Conservation (phyloP, 179 eudicot species). For the Patellifolia procumbens region DNA sequence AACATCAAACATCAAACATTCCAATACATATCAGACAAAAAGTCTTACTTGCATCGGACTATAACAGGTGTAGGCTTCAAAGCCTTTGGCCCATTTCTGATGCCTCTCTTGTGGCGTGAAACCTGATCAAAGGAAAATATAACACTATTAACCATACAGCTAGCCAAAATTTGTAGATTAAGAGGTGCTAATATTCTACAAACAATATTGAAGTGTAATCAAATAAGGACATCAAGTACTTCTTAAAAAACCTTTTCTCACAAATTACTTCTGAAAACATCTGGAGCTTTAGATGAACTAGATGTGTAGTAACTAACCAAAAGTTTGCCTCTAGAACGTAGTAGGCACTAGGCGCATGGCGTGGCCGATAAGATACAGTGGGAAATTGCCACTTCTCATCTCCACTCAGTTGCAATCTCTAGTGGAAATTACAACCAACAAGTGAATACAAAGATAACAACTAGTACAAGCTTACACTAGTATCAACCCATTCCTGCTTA, state of each 20-base stretch:
- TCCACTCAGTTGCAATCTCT: too few relatives aligned
- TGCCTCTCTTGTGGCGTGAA: constrained; percentile 69
- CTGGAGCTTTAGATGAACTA: not conserved
- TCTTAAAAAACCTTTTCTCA: not conserved
- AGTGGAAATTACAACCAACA: too few relatives aligned
- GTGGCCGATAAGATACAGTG: too few relatives aligned
- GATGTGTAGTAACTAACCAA: too few relatives aligned
- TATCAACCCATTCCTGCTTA: too few relatives aligned
- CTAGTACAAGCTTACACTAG: too few relatives aligned
- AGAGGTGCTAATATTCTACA: not conserved
- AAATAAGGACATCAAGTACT: not conserved
- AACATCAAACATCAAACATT: not conserved
- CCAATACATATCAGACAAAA: constrained; percentile 1
- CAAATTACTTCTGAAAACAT: not conserved
- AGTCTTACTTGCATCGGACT: constrained; percentile 84
- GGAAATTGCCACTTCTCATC: too few relatives aligned
- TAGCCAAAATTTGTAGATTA: not conserved
- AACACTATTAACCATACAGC: not conserved
- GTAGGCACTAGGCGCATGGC: too few relatives aligned
- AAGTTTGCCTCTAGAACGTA: too few relatives aligned
- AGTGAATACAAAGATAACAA: too few relatives aligned
- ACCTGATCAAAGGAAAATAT: constrained; percentile 41
- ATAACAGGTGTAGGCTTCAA: constrained; percentile 84
- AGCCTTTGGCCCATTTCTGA: constrained; percentile 91
- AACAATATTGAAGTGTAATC: too few relatives aligned